These are phyloP conservation scores for Cordyceps militaris DNA, from an alignment of 2,329 filamentous ascomycete species.

Conservation along the genomic window DNA sequence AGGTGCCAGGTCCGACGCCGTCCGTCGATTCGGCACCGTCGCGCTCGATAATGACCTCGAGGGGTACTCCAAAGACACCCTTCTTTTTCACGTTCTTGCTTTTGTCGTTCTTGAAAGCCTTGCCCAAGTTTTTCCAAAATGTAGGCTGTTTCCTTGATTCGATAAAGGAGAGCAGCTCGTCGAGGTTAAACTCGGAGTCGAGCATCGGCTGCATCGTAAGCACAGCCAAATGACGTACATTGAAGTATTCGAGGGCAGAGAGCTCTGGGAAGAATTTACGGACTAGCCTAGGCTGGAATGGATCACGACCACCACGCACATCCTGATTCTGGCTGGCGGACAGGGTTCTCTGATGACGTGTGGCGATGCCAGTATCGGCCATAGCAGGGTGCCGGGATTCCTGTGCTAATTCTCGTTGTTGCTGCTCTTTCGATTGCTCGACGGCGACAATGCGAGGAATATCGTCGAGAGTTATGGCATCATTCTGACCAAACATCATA, in stretches of 20 bases:
- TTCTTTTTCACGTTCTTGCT: conserved; percentile 78
- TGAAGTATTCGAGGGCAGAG: conserved; percentile 93
- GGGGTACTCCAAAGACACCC: conserved; percentile 82
- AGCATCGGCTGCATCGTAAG: conserved; percentile 90
- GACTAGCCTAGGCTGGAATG: conserved; percentile 45
- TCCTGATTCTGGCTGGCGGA: conserved; percentile 46
- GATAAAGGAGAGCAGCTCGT: conserved; percentile 86
- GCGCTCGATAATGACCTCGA: conserved; percentile 84
- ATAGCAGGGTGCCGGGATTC: conserved; percentile 56
- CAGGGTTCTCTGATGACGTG: conserved; percentile 60
- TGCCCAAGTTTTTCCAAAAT: conserved; percentile 97
- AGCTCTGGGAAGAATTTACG: conserved; percentile 95
- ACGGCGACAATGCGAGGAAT: conserved; percentile 94
- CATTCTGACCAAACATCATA: conserved; percentile 80
- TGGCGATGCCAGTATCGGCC: conserved; percentile 39
- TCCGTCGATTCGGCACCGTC: conserved; percentile 97
- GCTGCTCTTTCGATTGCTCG: conserved; percentile 87
- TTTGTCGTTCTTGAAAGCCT: conserved; percentile 86
- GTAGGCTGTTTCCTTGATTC: conserved; percentile 83
- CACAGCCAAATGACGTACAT: conserved; percentile 89
- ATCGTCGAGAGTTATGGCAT: conserved; percentile 89
- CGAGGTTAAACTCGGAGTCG: conserved; percentile 83
- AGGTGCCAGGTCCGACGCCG: conserved; percentile 82
- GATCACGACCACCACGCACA: conserved; percentile 44
- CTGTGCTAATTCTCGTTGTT: conserved; percentile 43